These are phyloP conservation scores for Mesembryanthemum crystallinum DNA, from an alignment of 148 eudicot species.

Conservation along the genomic window DNA sequence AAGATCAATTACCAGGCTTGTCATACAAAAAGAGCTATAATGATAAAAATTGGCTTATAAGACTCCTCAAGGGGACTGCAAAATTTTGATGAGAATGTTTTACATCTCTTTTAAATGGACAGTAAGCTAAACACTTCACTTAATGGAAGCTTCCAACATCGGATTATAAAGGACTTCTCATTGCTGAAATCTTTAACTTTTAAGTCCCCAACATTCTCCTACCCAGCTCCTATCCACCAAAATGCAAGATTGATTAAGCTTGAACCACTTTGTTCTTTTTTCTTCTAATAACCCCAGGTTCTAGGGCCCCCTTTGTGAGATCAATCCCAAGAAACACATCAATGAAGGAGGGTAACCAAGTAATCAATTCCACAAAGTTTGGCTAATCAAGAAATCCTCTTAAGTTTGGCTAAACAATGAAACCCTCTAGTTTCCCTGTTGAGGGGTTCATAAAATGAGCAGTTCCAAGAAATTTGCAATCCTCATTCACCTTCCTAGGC, in stretches of 20 bases:
- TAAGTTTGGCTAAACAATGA: background rate
- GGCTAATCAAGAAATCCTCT: background rate
- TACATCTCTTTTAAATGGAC: background rate
- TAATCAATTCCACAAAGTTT: too few relatives aligned
- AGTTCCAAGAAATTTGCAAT: too few relatives aligned
- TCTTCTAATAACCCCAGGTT: background rate
- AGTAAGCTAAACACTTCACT: background rate
- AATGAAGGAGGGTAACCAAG: background rate
- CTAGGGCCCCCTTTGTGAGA: background rate
- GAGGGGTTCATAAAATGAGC: background rate
- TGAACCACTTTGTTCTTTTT: background rate
- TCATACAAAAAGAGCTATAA: too few relatives aligned
- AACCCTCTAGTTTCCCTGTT: background rate
- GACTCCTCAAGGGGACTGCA: background rate
- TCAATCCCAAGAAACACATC: background rate
- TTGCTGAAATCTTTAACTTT: background rate
- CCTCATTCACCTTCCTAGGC: too few relatives aligned
- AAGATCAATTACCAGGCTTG: background rate
- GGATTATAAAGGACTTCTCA: background rate
- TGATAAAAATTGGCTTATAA: background rate
- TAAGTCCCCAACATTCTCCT: background rate
- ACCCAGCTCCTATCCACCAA: background rate
- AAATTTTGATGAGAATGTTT: background rate
- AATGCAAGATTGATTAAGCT: background rate
- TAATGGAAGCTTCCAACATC: too few relatives aligned